Base-by-base conservation (phyloP, 306 rosid genomes). In the Dalbergia cultrata region DNA sequence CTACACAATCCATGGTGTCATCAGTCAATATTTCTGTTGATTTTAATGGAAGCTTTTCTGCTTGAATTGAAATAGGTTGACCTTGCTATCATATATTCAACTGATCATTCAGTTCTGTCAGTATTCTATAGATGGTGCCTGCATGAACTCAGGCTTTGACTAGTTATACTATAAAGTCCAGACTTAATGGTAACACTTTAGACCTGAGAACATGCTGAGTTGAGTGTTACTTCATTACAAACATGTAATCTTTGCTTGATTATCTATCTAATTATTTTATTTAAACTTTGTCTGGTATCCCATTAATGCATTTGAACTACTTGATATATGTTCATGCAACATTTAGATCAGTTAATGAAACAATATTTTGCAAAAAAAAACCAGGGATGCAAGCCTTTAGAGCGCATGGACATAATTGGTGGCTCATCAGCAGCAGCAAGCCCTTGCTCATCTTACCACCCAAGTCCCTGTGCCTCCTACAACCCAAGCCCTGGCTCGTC, bases 401-500 rank as follows among this genome's bases (percentile, higher is more conserved):
- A 91, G 76, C 88, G 79, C 11, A 91, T 89, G 95, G 94, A 91
- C 19, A 59, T 88, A 44, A 76, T 83, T 58, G 94, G 91, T 39
- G 92, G 91, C 61, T 91, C 97, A 22, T 53, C 95, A 53, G 86
- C 90, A 62, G 88, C 90, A 34, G 90, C 93, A 67, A 93, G 99
- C 66, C 97, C 97, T 1, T 88, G 90, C 72, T 90, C 97, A 76
- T 93, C 99, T 61, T 92, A 90, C 89, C 93, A 88, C 61, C 92
- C 90, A 62, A 93, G 98, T 75, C 94, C 89, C 58, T 87, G 90
- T 83, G 92, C 91, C 72, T 94, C 98, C 73, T 91, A 91, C 87
- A 90, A 90, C 82, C 98, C 97, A 34, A 95, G 99, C 82, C 97
- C 98, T 0, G 95, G 92, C 13, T 90, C 99, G 7, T 93, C 99